Evolutionary conservation across 2,329 filamentous ascomycete species (phyloP).

Genomic region (Diplodia seriata): DNA sequence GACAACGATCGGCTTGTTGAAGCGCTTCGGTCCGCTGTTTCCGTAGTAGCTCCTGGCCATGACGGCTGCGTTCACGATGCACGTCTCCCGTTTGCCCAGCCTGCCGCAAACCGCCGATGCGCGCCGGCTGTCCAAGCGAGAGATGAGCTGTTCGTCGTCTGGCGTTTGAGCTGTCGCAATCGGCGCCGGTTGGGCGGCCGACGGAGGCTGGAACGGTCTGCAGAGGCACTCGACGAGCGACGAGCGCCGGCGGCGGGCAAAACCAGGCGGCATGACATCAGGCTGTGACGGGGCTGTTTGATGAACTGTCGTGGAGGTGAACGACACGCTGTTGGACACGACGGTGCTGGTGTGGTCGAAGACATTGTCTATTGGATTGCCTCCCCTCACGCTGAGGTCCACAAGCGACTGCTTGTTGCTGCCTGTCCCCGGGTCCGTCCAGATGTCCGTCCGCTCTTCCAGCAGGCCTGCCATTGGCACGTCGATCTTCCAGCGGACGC

Average conservation of each 20-base stretch:
- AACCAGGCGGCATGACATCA: constrained; percentile 24
- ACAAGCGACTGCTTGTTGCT: constrained; percentile 69
- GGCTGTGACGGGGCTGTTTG: constrained; percentile 20
- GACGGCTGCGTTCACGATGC: constrained; percentile 80
- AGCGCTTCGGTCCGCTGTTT: constrained; percentile 61
- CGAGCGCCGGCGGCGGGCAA: not conserved
- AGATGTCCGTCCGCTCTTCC: constrained; percentile 55
- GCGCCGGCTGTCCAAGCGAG: constrained; percentile 35
- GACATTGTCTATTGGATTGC: constrained; percentile 44
- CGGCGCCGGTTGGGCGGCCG: not conserved
- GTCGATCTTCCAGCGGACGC: constrained; percentile 63
- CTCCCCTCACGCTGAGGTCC: constrained; percentile 61
- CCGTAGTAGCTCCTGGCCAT: constrained; percentile 66
- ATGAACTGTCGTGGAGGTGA: constrained; percentile 22
- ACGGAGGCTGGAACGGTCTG: constrained; percentile 17
- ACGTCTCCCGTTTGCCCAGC: constrained; percentile 68
- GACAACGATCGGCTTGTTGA: constrained; percentile 84
- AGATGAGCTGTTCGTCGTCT: constrained; percentile 24
- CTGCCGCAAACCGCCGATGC: constrained; percentile 36
- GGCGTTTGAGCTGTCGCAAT: constrained; percentile 23
- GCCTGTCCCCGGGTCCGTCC: constrained; percentile 65
- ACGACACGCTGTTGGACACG: constrained; percentile 23
- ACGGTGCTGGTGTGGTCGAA: constrained; percentile 20
- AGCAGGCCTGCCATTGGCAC: constrained; percentile 51
- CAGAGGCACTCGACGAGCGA: not conserved